Evolutionary conservation across 768 basidiomycete species (phyloP).

Genomic region (Daedaleopsis sinensis): DNA sequence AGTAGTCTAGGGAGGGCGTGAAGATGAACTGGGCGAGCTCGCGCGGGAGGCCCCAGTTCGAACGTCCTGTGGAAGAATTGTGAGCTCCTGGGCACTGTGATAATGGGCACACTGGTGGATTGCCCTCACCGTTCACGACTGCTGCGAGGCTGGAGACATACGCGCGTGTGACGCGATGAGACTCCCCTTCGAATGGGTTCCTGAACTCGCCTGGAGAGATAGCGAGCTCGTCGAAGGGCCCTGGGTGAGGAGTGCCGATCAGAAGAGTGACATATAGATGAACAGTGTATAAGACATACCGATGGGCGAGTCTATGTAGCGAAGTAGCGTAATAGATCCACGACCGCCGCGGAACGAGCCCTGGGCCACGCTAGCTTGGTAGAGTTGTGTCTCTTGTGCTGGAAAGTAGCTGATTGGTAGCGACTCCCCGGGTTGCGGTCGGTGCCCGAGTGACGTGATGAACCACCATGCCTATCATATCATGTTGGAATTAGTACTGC

Average conservation of each 20-base stretch:
- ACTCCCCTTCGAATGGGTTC: constrained; percentile 9
- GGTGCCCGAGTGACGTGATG: constrained; percentile 13
- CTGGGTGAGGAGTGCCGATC: neutral
- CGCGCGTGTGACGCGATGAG: constrained; percentile 17
- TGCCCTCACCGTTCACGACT: constrained; percentile 9
- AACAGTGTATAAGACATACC: constrained; percentile 1
- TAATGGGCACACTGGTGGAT: neutral
- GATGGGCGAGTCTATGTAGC: constrained; percentile 12
- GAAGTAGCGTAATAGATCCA: constrained; percentile 11
- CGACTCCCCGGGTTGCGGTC: constrained; percentile 13
- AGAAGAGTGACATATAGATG: neutral
- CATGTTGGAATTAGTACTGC: neutral
- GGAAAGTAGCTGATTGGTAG: constrained; percentile 21
- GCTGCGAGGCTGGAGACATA: constrained; percentile 16
- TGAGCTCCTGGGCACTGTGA: too few species aligned
- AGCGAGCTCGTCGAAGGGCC: constrained; percentile 14
- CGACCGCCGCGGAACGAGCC: constrained; percentile 14
- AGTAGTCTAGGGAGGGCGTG: constrained; percentile 14
- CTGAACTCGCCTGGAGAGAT: constrained; percentile 16
- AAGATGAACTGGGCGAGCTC: constrained; percentile 22
- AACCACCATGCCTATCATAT: constrained; percentile 19
- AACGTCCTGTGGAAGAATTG: neutral
- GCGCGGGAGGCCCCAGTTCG: constrained; percentile 19
- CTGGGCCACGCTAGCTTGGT: constrained; percentile 4
- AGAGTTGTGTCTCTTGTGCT: constrained; percentile 13